Evolutionary conservation across 306 rosid genomes (phyloP).

Genomic region (Medicago ruthenica): DNA sequence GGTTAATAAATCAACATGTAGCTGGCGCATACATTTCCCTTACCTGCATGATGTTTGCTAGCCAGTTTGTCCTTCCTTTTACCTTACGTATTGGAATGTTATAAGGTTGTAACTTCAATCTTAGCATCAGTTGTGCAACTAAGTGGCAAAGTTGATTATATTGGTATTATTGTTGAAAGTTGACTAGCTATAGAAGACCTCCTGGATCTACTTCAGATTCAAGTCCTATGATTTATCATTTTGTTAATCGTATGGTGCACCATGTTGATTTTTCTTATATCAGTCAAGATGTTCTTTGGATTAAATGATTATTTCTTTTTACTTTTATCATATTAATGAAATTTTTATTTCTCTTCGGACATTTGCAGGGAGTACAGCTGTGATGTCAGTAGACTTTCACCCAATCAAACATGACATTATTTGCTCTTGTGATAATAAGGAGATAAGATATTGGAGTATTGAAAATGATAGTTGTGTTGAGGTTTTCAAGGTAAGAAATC

Average conservation of each 20-base stretch:
- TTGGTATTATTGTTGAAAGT: slow-evolving; percentile 16
- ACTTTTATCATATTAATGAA: slow-evolving; percentile 36
- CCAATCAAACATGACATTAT: slow-evolving; percentile 75
- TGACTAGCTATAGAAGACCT: neutral
- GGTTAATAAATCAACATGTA: slow-evolving; percentile 1
- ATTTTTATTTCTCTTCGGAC: slow-evolving; percentile 61
- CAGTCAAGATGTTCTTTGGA: slow-evolving; percentile 16
- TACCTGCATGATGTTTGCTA: slow-evolving; percentile 8
- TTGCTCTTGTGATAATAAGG: slow-evolving; percentile 75
- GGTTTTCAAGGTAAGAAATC: slow-evolving; percentile 65
- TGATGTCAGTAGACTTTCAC: slow-evolving; percentile 83
- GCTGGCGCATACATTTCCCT: slow-evolving; percentile 4
- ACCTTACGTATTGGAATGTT: neutral
- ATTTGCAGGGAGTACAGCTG: slow-evolving; percentile 73
- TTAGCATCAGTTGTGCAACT: slow-evolving; percentile 24
- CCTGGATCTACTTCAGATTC: neutral
- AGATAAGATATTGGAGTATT: slow-evolving; percentile 85
- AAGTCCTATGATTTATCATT: slow-evolving; percentile 9
- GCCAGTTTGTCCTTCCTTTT: neutral
- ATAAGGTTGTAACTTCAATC: slow-evolving; percentile 16
- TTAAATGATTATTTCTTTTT: neutral
- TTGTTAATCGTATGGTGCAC: neutral
- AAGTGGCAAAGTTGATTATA: slow-evolving; percentile 19
- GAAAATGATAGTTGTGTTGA: slow-evolving; percentile 71
- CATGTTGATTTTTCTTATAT: slow-evolving; percentile 7